Percentiles rank a stretch among this genome's conserved stretches.
Evolutionary conservation across 805 yeast species (phyloP).

Genomic region (Starmera quercuum): DNA sequence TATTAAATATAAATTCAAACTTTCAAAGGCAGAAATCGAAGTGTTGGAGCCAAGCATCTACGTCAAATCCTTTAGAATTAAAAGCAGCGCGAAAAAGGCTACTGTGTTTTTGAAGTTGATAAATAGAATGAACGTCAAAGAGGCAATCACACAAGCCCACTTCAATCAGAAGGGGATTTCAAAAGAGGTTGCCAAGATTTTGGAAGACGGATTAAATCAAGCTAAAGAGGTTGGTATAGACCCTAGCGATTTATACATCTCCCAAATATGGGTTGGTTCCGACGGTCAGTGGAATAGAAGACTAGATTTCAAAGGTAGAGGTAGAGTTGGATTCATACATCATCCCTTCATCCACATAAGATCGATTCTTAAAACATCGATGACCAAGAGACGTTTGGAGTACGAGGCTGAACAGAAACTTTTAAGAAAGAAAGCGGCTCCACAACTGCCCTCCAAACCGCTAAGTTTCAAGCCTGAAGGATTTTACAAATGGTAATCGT

Average conservation of each 20-base stretch:
- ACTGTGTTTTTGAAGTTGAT: constrained; percentile 72
- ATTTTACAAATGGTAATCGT: constrained; percentile 46
- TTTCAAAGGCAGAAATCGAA: constrained; percentile 61
- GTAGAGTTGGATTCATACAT: constrained; percentile 71
- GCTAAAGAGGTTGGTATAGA: constrained; percentile 53
- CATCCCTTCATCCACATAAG: constrained; percentile 78
- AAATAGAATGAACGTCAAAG: constrained; percentile 59
- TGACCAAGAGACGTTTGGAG: constrained; percentile 51
- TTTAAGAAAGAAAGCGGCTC: constrained; percentile 43
- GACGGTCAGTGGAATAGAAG: constrained; percentile 73
- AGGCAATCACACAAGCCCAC: constrained; percentile 89
- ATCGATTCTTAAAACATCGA: constrained; percentile 63
- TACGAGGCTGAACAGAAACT: constrained; percentile 49
- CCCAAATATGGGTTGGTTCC: constrained; percentile 86
- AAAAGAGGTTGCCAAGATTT: constrained; percentile 67
- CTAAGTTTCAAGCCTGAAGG: constrained; percentile 38
- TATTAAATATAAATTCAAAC: constrained; percentile 43
- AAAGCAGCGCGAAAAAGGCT: constrained; percentile 85
- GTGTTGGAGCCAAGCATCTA: constrained; percentile 85
- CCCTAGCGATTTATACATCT: constrained; percentile 57
- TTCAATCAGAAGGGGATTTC: constrained; percentile 76
- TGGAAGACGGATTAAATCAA: constrained; percentile 65
- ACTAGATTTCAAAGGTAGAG: constrained; percentile 82
- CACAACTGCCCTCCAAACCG: constrained; percentile 17
- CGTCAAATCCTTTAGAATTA: constrained; percentile 71